Base-by-base conservation (phyloP, 768 basidiomycete genomes). In the Leccinum arenicola region DNA sequence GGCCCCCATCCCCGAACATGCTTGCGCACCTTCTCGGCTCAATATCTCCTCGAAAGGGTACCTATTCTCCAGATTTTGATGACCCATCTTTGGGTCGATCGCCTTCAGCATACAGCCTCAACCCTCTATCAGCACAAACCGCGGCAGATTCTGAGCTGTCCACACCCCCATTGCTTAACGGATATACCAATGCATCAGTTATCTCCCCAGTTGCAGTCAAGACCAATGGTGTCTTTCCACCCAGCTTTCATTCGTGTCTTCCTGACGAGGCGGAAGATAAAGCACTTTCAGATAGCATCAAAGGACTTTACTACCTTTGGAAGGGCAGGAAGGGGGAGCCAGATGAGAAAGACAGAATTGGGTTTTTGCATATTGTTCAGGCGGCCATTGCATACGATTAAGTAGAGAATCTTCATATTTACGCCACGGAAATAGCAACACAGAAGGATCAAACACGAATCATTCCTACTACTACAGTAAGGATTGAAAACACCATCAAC, bases 261-360 rank as follows among this genome's bases (percentile, higher is more conserved):
- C 45, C 40, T n/a, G 19, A 54, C 29, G 61, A 54, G 12, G 65
- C 68, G 51, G 72, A 63, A 19, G 75, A 78, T 51, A 75, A 75
- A 27, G 78, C 81, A 19, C 71, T 89, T 50, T 77, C 74, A 43
- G 79, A 82, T 38, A 77, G 80, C 33, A 79, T 88, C 52, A 78
- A 75, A 59, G 81, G 84, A 2, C 68, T 90, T 43, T 88, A 83
- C 69, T 74, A 69, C 29, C 77, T 89, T 21, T 89, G 88, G 87
- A 82, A 74, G 66, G 73, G 77, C 29, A 74, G 70, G 51, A 63
- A 58, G 53, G 68, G 57, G 19, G 59, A 61, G 29, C 43, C 53
- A 0, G 65, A 60, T 9, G 68, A 63, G 25, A 67, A 66, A 21
- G 70, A 67, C 36, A 69, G 59, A 27, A 66, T 56, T n/a, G 48